Base-by-base conservation (phyloP, 2,329 filamentous ascomycete genomes). In the Aspergillus texensis region DNA sequence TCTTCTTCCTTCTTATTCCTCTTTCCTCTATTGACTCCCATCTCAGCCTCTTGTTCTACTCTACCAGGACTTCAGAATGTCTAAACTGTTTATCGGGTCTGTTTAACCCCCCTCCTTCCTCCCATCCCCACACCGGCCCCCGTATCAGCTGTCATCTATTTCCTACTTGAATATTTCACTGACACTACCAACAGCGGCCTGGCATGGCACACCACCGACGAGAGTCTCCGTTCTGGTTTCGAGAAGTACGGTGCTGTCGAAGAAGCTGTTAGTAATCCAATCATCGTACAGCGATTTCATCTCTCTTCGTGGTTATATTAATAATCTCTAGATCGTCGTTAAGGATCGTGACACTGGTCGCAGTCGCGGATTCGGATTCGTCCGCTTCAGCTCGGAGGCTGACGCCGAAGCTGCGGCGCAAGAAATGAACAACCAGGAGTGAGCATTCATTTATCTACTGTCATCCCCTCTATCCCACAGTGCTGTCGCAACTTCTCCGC, bases 311-410 rank as follows among this genome's bases (percentile, higher is more conserved):
- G 5, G 32, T 55, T 39, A 43, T 67, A 64, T 67, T 64, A 56
- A 72, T 67, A 56, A 65, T 39, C 54, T 62, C 56, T 75, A 98
- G 94, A 92, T 97, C 67, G 94, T 99, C 71, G 94, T 98, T 74
- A 98, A 97, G 84, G 94, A 99, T 80, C 92, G 94, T 75, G 94
- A 98, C 77, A 97, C 94, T 75, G 92, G 93, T 73, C 93, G 94
- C 79, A 97, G 94, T 85, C 92, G 95, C 79, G 95, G 95, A 65
- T 99, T 98, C 79, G 95, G 95, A 55, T 98, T 98, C 79, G 94
- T 99, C 68, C 91, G 94, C 72, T 99, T 94, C 81, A 82, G 87
- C 58, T 77, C 64, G 57, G 78, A 79, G 6, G 68, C 62, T 19
- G 80, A 82, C 58, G 80, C 81, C 9, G 77, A 82, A 39, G 71